Percentiles rank a stretch among this genome's conserved stretches.
phyloP scores from a whole-genome alignment of 306 rosid genomes.

The Quercus robur region DNA sequence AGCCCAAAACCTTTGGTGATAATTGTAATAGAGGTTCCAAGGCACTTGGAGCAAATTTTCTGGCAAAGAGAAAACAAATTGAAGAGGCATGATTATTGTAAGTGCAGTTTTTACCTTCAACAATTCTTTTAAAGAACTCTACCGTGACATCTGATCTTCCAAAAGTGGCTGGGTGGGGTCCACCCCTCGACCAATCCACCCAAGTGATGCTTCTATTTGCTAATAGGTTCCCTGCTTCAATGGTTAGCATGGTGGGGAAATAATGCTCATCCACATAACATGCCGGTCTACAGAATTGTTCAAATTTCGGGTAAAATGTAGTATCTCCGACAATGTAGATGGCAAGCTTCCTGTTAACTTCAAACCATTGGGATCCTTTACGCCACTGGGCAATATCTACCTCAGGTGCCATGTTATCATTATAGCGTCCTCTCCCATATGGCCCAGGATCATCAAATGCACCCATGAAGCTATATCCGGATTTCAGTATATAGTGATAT shows the following conservation, averaged over 20 bases:
- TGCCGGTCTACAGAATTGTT: slow-evolving; percentile 67
- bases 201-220: slow-evolving; percentile 93
- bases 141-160: slow-evolving; percentile 56
- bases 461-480: slow-evolving; percentile 71
- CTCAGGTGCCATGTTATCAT: slow-evolving; percentile 62
- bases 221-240: slow-evolving; percentile 42
- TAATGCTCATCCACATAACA: slow-evolving; percentile 98
- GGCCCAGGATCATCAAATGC: slow-evolving; percentile 87
- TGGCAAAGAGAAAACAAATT: slow-evolving; percentile 69
- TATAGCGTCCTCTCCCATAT: slow-evolving; percentile 86
- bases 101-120: slow-evolving; percentile 38
- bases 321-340: slow-evolving; percentile 60
- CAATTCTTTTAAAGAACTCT: slow-evolving; percentile 50
- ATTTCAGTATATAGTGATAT: slow-evolving; percentile 55
- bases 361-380: slow-evolving; percentile 97
- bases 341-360: slow-evolving; percentile 77
- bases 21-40: slow-evolving; percentile 67
- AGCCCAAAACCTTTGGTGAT: slow-evolving; percentile 55
- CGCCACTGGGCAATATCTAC: slow-evolving; percentile 81
- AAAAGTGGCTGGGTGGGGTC: slow-evolving; percentile 90
- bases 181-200: slow-evolving; percentile 99
- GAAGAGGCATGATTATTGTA: slow-evolving; percentile 54
- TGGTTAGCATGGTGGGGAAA: slow-evolving; percentile 88
- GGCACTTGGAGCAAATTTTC: slow-evolving; percentile 91
- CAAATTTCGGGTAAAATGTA: slow-evolving; percentile 49